Evolutionary conservation across 352 stramenopile genomes (phyloP), one percentile per base, ranked within the genome.

Genomic region (Phytophthora cryptogea): DNA sequence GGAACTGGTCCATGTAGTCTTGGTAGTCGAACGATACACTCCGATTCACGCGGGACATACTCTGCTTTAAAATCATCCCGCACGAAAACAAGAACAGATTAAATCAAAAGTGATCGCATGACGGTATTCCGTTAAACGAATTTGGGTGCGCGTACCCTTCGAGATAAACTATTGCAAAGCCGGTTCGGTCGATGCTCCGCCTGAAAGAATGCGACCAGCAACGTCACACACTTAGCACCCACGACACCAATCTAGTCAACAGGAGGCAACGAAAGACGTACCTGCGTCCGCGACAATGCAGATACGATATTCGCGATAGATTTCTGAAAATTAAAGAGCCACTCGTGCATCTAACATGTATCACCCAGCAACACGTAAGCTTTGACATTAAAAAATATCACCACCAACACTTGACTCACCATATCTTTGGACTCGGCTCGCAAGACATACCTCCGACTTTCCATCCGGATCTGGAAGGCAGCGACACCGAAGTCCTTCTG

Each of bases 291-390:
- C 42, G 86, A 82, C 23, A 95, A 60, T 28, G 86, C 71, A 5
- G 80, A 90, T 20, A 95, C 81, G 40, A 95, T 91, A 61, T 87
- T 95, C 11, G 86, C 86, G 37, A 95, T 95, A 42, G 83, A 95
- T 72, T 90, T 88, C 51, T 95, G 86, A 66, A 95, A 95, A 35
- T 93, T 92, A 70, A 95, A 95, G 26, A 95, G 66, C 86, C 86
- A 95, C 54, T 93, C 81, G 53, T 93, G 83, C 86, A 95, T 95
- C 86, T 93, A 60, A 4, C 23, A 56, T 35, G 10, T 23, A 26
- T 5, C 32, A 23, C 2, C 20, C 33, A 49, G 27, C 4, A 51
- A 41, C 27, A 30, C 31, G 11, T 62, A 26, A 65, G 42, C 17
- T 56, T 42, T 30, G 20, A 23, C 20, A 52, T 17, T 7, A 35